phyloP scores from a whole-genome alignment of 2,329 filamentous ascomycete species.

The Cryphonectria naterciae region DNA sequence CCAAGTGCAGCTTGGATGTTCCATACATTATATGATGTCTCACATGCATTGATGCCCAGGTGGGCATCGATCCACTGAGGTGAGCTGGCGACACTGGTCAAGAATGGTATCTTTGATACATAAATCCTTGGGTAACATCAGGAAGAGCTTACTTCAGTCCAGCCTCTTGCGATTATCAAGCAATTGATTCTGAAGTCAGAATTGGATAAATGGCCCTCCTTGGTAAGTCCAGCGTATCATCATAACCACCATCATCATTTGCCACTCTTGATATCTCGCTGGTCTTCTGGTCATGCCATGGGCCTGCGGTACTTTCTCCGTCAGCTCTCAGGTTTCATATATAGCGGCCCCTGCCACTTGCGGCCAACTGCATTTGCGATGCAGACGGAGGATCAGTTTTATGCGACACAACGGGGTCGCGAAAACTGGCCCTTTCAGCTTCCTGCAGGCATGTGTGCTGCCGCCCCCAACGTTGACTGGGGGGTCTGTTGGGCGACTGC shows the following conservation, averaged over 20 bases:
- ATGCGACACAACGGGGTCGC: neutral
- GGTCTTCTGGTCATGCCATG: neutral
- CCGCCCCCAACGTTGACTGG: neutral
- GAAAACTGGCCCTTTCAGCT: neutral
- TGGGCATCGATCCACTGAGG: neutral
- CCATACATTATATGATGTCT: neutral
- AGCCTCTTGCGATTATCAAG: neutral
- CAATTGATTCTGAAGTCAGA: neutral
- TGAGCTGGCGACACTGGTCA: neutral
- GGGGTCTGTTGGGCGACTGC: neutral
- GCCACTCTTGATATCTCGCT: neutral
- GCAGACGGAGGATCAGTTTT: neutral
- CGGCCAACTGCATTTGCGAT: neutral
- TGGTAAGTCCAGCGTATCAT: neutral
- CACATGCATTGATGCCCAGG: neutral
- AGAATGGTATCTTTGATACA: neutral
- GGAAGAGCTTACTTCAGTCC: neutral
- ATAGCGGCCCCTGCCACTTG: constrained; percentile 28
- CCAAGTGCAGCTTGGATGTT: neutral
- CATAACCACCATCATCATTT: neutral
- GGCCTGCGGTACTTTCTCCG: neutral
- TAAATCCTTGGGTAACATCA: too few species aligned
- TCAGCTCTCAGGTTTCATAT: constrained; percentile 32
- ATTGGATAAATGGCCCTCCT: neutral
- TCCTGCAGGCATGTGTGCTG: neutral